Evolutionary conservation across 2,329 filamentous ascomycete species (phyloP), one percentile per base, ranked within the genome.

Genomic region (Sclerotiophoma versabilis): DNA sequence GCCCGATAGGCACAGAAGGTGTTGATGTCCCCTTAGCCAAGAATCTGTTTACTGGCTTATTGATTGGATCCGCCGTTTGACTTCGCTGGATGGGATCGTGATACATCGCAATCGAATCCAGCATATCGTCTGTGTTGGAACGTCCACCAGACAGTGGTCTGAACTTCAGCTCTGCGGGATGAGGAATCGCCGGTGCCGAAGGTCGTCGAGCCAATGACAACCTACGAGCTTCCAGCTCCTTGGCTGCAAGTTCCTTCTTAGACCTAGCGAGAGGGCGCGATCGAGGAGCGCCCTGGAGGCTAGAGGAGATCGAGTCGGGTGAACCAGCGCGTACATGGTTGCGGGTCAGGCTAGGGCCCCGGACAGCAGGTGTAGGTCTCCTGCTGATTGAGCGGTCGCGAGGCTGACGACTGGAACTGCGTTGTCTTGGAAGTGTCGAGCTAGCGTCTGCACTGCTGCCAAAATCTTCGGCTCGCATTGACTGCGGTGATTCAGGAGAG

Each of bases 171-270:
- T 86, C 81, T 8, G 80, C 81, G 0, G 93, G 93, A 61, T 92
- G 87, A 5, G 91, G 87, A 57, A 97, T 96, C 0, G 86, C 79
- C 0, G 92, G 92, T 2, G 88, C 91, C 20, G 90, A 90, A 3
- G 92, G 90, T 43, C 92, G 85, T 49, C 91, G 85, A 17, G 90
- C 91, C 29, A 75, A 63, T 12, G 93, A 97, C 69, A 90, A 86
- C 53, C 93, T 87, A 23, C 93, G 87, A 67, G 95, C 91, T 74
- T 97, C 93, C 0, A 98, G 84, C 74, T 97, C 93, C 41, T 89
- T 87, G 7, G 92, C 92, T 9, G 78, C 80, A 17, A 77, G 65
- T 56, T 77, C 76, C 60, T 78, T 80, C 54, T 75, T 75, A 47
- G 71, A 75, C 53, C 77, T 59, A n/a, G 66, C 65, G 15, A 64